Conservation (phyloP, 306 rosid species). For the Crataegus laevigata region DNA sequence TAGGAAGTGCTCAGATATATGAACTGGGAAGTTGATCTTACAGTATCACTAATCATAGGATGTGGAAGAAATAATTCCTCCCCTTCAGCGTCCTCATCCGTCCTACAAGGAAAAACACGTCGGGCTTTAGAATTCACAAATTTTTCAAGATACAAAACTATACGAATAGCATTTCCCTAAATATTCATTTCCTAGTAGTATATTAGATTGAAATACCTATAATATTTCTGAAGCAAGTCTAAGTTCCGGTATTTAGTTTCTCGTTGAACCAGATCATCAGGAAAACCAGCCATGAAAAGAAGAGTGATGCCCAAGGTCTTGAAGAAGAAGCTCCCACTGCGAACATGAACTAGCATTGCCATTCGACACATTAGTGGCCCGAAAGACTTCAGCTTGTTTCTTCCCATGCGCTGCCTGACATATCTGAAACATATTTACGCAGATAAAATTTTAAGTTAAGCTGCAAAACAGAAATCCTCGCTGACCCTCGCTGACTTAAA, state of each 20-base stretch:
- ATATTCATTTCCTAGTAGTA: background rate
- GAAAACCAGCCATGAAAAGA: constrained; percentile 91
- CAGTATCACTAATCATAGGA: constrained; percentile 25
- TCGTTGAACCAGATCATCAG: constrained; percentile 62
- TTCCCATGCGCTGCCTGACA: constrained; percentile 78
- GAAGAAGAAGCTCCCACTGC: constrained; percentile 91
- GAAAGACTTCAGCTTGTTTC: constrained; percentile 79
- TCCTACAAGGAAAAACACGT: constrained; percentile 30
- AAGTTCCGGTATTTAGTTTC: constrained; percentile 80
- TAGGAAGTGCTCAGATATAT: constrained; percentile 4
- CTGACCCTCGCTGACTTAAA: background rate
- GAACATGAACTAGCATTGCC: constrained; percentile 56
- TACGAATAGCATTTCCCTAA: background rate
- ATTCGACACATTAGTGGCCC: constrained; percentile 49
- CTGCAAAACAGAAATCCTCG: background rate
- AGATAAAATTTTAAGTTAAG: background rate
- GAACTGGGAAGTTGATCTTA: constrained; percentile 30
- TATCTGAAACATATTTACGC: constrained; percentile 30
- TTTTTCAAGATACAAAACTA: background rate
- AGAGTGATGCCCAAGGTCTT: constrained; percentile 84
- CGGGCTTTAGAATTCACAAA: background rate
- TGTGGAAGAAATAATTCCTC: constrained; percentile 55
- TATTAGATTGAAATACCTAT: constrained; percentile 42
- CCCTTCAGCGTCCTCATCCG: constrained; percentile 64
- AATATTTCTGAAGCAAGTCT: constrained; percentile 82